phyloP scores from a whole-genome alignment of 176 grass and related monocot genomes.

The Panicum miliaceum region DNA sequence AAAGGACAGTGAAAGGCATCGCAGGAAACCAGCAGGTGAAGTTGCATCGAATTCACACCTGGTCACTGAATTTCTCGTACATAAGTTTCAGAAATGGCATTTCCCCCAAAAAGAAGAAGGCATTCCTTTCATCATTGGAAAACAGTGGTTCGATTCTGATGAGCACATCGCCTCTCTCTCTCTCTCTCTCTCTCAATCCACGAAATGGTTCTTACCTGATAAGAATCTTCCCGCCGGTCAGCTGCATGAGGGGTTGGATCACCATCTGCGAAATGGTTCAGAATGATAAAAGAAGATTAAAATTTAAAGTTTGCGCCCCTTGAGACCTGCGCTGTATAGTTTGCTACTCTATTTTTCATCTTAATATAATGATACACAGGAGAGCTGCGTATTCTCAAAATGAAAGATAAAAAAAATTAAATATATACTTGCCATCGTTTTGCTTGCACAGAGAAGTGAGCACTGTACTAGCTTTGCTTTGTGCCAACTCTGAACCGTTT shows the following conservation, averaged over 20 bases:
- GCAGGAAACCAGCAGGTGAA: neutral
- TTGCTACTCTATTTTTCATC: too few relatives aligned
- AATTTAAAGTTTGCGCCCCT: too few relatives aligned
- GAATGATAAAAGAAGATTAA: too few relatives aligned
- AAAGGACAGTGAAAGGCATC: neutral
- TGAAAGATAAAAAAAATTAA: neutral
- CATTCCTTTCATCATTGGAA: neutral
- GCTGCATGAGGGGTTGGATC: neutral
- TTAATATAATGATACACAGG: too few relatives aligned
- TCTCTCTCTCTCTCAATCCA: neutral
- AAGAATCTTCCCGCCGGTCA: constrained; percentile 6
- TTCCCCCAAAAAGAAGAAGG: neutral
- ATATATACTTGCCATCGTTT: neutral
- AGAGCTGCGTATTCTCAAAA: too few relatives aligned
- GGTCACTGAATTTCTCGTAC: neutral
- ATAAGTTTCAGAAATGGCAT: neutral
- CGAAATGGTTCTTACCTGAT: neutral
- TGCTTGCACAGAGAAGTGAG: neutral
- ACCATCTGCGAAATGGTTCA: neutral
- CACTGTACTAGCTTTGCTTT: neutral
- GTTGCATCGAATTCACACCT: neutral
- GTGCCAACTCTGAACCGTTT: neutral
- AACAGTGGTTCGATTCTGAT: constrained; percentile 6
- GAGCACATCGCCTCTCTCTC: constrained; percentile 14
- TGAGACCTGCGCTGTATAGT: too few relatives aligned